Base-by-base conservation (phyloP, 108 stramenopile species). In the Discostella pseudostelligera region DNA sequence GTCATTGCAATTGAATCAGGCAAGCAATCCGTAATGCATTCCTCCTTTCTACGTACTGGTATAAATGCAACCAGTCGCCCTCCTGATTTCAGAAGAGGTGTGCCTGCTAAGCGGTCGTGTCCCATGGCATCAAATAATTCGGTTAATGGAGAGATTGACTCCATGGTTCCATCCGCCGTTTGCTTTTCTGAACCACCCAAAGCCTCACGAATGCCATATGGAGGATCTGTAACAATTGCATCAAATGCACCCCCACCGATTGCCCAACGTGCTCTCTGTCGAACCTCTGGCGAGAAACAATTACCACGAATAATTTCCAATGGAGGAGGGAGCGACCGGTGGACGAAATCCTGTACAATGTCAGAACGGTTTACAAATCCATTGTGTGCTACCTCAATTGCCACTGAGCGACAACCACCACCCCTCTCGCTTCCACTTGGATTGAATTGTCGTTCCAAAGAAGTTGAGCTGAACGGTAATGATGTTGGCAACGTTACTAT, bases 171-270 rank as follows among this genome's bases (percentile, higher is more conserved):
- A 22, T 40, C 50, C 13, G 46, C 59, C 4, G 17, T 24, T 13
- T 47, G 51, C 14, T 9, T 11, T 21, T 21, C 37, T 32, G 25
- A 32, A 7, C 37, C 10, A 5, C 39, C 28, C 61, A 69, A 57
- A 6, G 77, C 58, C 58, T 81, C 80, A 1, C 80, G 39, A 49
- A 94, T 90, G 16, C 93, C 93, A 53, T 90, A 94, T 0, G 93
- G 93, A 8, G 93, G 93, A 70, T 94, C 93, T 0, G 82, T 82
- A 21, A 87, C 39, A 29, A 94, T 94, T n/a, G 79, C 87, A 79
- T 94, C 93, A 69, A 94, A 94, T 22, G 83, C 73, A 10, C 45
- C 61, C 4, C 67, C 59, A 8, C 81, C 80, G 9, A 83, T 72
- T 11, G 77, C 79, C 11, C 8, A 32, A 44, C 80, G 70, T 1